Evolutionary conservation across 305 asterid genomes (phyloP), one percentile per base, ranked within the genome.

Genomic region (Fraxinus sp.): DNA sequence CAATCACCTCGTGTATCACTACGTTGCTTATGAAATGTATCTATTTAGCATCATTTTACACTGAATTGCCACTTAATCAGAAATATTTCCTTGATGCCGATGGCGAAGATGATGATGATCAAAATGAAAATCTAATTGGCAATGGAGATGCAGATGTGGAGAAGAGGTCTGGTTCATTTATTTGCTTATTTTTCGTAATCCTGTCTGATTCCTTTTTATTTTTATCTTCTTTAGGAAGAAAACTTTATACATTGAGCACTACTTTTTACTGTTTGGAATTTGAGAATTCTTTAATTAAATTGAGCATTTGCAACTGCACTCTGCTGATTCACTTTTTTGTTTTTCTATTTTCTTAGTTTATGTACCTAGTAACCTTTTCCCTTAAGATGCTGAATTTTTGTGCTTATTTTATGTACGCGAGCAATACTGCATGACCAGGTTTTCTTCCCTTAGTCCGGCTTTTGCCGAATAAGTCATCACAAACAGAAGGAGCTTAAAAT

Each of bases 51-150:
- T 85, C 3, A 18, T 22, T 79, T 33, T 72, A 4, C 26, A 16
- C 76, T 57, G 10, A 66, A 59, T 18, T 30, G 30, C 66, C n/a
- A 43, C 81, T 83, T 0, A 72, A 20, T 81, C 92, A 96, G 97
- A 91, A 86, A 86, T 91, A 89, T 92, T 96, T 91, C 88, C 97
- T 96, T 77, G 98, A 94, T 57, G 98, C 91, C 24, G 97, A 90
- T 73, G 80, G 82, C 77, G 82, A 66, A 11, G 66, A 82, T 18
- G 91, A 83, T 55, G 95, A 90, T 35, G 88, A 57, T 52, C 85
- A 87, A 83, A 82, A 85, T 74, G 97, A 88, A 83, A 85, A 84
- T 87, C 82, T 10, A 62, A 73, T 77, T 72, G 91, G 86, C 71
- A 88, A 80, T 18, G 93, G 83, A 41, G 93, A 89, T 70, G 83